phyloP scores from a whole-genome alignment of 2,329 filamentous ascomycete genomes.

The Chaetomiaceae sp. region DNA sequence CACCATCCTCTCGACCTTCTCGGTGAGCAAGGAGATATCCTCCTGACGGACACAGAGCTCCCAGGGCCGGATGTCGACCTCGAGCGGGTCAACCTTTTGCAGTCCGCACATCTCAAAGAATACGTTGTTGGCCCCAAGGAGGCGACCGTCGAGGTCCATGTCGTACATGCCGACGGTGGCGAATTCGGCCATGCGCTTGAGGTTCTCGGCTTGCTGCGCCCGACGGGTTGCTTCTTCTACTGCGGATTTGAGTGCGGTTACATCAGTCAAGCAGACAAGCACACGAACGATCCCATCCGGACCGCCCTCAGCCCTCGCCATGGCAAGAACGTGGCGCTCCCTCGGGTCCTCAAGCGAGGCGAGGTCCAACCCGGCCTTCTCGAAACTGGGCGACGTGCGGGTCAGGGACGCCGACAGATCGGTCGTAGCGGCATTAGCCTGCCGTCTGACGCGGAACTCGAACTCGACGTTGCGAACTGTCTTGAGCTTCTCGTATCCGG shows the following conservation, averaged over 20 bases:
- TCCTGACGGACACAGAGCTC: slow-evolving; percentile 42
- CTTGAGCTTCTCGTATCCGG: slow-evolving; percentile 40
- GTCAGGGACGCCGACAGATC: slow-evolving; percentile 28
- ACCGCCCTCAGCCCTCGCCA: slow-evolving; percentile 43
- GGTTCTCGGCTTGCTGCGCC: slow-evolving; percentile 49
- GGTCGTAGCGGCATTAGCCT: slow-evolving; percentile 14
- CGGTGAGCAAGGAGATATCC: slow-evolving; percentile 38
- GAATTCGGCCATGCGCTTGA: slow-evolving; percentile 51
- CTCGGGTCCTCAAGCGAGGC: slow-evolving; percentile 32
- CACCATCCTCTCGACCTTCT: slow-evolving; percentile 38
- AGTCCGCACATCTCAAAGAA: slow-evolving; percentile 51
- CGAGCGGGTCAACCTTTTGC: slow-evolving; percentile 39
- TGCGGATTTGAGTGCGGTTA: slow-evolving; percentile 46
- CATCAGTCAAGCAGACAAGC: slow-evolving; percentile 48
- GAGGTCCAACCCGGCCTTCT: slow-evolving; percentile 34
- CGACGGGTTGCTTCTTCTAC: slow-evolving; percentile 46
- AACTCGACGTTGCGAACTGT: slow-evolving; percentile 39
- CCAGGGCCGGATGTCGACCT: slow-evolving; percentile 41
- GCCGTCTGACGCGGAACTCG: slow-evolving; percentile 42
- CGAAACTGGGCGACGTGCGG: slow-evolving; percentile 35
- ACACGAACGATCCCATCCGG: slow-evolving; percentile 42
- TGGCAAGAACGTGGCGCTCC: slow-evolving; percentile 44
- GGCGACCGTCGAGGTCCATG: slow-evolving; percentile 46
- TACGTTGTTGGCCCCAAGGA: slow-evolving; percentile 49
- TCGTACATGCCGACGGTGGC: slow-evolving; percentile 54